Conservation (phyloP, 495 filamentous ascomycete genomes). For the Penicillium diatomitis region DNA sequence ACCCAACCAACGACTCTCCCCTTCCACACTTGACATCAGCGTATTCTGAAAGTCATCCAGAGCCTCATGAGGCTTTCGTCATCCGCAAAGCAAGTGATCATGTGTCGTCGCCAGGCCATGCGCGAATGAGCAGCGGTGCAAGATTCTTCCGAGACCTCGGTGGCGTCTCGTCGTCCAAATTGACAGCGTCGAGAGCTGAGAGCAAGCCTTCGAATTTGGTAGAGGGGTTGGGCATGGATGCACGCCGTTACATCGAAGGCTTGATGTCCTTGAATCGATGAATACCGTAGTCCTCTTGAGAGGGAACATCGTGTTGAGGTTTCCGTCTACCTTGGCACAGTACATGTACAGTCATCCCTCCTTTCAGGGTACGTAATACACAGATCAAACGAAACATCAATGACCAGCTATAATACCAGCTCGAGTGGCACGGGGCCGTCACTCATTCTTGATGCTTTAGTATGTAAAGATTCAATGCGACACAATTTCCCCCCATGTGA, state of each 20-base stretch:
- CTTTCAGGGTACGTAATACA: too few species aligned
- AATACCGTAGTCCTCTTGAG: neutral
- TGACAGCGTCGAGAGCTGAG: conserved; percentile 19
- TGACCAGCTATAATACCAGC: too few species aligned
- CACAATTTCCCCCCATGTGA: too few species aligned
- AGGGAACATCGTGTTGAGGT: too few species aligned
- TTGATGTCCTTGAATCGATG: conserved; percentile 67
- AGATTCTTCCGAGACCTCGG: conserved; percentile 41
- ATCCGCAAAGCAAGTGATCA: conserved; percentile 71
- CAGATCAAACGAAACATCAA: too few species aligned
- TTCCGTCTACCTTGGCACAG: neutral
- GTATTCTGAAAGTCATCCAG: neutral
- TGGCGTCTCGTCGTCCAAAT: conserved; percentile 23
- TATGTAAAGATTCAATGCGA: too few species aligned
- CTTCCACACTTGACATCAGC: neutral
- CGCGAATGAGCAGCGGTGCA: conserved; percentile 32
- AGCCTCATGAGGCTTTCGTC: conserved; percentile 65
- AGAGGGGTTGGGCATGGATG: conserved; percentile 86
- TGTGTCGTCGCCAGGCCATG: conserved; percentile 18
- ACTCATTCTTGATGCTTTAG: too few species aligned
- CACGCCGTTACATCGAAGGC: conserved; percentile 75
- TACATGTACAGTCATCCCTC: too few species aligned
- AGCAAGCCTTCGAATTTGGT: conserved; percentile 57
- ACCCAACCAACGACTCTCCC: conserved; percentile 14
- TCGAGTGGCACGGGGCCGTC: too few species aligned